Base-by-base conservation (phyloP, 176 grass and related monocot species). In the Eragrostis nindensis region DNA sequence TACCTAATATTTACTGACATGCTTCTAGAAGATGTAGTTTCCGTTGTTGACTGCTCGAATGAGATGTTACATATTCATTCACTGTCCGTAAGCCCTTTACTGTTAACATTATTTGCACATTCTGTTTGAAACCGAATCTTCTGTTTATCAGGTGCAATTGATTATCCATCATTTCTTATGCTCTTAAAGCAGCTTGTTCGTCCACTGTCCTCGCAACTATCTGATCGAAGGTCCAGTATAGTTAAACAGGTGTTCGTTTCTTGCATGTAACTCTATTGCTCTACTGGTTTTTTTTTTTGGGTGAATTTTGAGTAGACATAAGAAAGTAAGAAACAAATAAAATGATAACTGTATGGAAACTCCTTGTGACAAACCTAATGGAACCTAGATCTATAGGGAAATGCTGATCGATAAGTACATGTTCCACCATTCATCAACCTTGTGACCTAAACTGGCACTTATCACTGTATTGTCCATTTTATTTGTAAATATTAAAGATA, bases 181-280 rank as follows among this genome's bases (percentile, higher is more conserved):
- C 93, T 95, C 65, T 68, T 95, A 61, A 95, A 95, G 85, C 90
- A 95, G 86, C 85, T 95, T 44, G 73, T 92, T 89, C 55, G 70
- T 50, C 87, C 84, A 74, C 43, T 95, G 65, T 92, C 83, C 48
- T 70, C 90, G 66, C 93, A 95, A 49, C 77, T 95, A 67, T 80
- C 74, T 5, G 93, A 95, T 83, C 89, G 93, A 29, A 85, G 93
- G 30, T 95, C 93, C 55, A 95, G 78, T 75, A 92, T 95, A 83
- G 85, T 92, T 76, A 95, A 95, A 77, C 93, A 95, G 93, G 93
- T 92, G 30, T 39, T 32, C 54, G 71, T 25, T 71, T 72, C 44
- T 62, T 74, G 22, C 59, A 62, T 21, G 18, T 82, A 53, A 11
- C 64, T 56, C 52, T 52, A 17, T 52, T 1, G n/a, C 82, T 76